Evolutionary conservation across 1,284 basidiomycete genomes (phyloP), one percentile per base, ranked within the genome.

Genomic region (Coniferiporia sulphurascens): DNA sequence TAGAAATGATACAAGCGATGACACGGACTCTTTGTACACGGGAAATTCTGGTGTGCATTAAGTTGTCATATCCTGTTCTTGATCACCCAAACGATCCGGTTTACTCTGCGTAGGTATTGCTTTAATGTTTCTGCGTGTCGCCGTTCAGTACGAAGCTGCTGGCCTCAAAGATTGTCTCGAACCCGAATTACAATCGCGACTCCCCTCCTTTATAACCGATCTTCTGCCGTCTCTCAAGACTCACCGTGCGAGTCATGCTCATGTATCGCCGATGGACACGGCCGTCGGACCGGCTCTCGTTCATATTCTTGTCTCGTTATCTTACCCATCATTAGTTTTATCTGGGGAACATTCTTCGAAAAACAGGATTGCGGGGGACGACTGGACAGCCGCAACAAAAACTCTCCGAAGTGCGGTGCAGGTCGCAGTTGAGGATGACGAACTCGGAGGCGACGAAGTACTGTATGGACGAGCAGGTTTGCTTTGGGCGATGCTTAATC

Each of bases 381-480:
- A 27, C 12, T 61, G 59, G 59, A n/a, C 22, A 1, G 44, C 48
- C 19, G 35, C 59, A n/a, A 52, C 57, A 13, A 36, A 49, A 34
- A 58, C 60, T 17, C 13, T 61, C 8, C 12, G 34, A n/a, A 48
- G 34, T 22, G 55, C 56, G 15, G 27, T 53, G 32, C 5, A 35
- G 12, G 38, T 27, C 7, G 60, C 60, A 12, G 10, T 43, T 36
- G 45, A 52, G 17, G 60, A 58, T n/a, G 36, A 48, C 13, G 22
- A 19, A 13, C 38, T 54, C 15, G 55, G 59, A 15, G 60, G 60
- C 4, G 60, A 61, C 34, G 60, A 61, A 50, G 55, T 61, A 13
- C 60, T 61, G 15, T 61, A 61, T 27, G 60, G 60, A 17, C 48
- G 56, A 8, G 56, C 60, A 27, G 60, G 60, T 17, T 34, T 61